Conservation (phyloP, 1,284 basidiomycete species). For the Ceratobasidium theobromae region DNA sequence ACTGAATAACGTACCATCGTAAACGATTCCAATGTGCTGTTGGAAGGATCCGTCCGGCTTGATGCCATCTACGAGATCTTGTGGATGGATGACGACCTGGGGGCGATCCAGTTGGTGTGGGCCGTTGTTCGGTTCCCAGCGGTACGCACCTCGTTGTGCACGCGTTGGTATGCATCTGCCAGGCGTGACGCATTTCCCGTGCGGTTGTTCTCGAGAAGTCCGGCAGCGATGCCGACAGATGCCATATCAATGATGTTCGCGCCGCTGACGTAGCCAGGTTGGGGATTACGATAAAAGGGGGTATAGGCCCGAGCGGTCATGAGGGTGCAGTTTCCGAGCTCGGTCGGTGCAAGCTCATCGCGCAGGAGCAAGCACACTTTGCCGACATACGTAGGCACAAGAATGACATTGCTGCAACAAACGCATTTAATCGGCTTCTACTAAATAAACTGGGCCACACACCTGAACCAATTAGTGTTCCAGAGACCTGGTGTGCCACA, state of each 20-base stretch:
- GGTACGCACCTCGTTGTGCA: conserved; percentile 38
- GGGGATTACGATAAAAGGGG: conserved; percentile 47
- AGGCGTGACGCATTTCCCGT: conserved; percentile 51
- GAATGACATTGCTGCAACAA: conserved; percentile 2
- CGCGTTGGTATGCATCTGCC: conserved; percentile 51
- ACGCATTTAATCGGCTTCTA: background rate
- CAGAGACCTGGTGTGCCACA: conserved; percentile 59
- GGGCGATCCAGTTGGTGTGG: background rate
- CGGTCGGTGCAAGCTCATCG: background rate
- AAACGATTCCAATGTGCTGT: conserved; percentile 61
- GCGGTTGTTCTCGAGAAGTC: conserved; percentile 41
- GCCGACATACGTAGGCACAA: background rate
- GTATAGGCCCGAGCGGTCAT: conserved; percentile 50
- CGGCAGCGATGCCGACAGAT: conserved; percentile 56
- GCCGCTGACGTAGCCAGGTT: conserved; percentile 49
- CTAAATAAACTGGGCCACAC: background rate
- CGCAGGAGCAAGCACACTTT: conserved; percentile 10
- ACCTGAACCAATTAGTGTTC: conserved; percentile 67
- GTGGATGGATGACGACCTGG: conserved; percentile 49
- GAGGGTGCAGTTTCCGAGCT: conserved; percentile 21
- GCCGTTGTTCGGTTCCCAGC: background rate
- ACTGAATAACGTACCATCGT: conserved; percentile 50
- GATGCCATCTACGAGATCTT: conserved; percentile 57
- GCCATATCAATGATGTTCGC: conserved; percentile 65
- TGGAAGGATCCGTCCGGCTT: conserved; percentile 63